These are phyloP conservation scores for Talaromyces sp. DNA, from an alignment of 2,329 filamentous ascomycete genomes.

Conservation along the genomic window DNA sequence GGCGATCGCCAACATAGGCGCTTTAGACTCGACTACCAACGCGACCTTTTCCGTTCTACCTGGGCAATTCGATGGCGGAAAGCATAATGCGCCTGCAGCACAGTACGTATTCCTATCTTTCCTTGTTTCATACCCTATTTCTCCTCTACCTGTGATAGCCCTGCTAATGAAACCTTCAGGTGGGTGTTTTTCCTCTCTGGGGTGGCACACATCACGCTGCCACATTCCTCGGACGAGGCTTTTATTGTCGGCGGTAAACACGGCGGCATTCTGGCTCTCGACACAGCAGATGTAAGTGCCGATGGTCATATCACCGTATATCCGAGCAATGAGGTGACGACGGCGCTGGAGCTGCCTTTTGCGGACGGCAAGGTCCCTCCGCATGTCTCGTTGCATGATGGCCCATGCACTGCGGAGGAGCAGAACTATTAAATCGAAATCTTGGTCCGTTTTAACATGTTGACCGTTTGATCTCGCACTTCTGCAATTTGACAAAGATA, in stretches of 20 bases:
- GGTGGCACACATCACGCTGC: conserved; percentile 37
- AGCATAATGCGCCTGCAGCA: conserved; percentile 37
- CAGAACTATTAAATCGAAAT: conserved; percentile 1
- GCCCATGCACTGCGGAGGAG: conserved; percentile 29
- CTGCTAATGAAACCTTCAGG: conserved; percentile 16
- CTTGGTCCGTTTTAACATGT: not conserved
- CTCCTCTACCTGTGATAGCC: not conserved
- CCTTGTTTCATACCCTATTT: not conserved
- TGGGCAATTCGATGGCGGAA: conserved; percentile 32
- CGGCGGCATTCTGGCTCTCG: conserved; percentile 39
- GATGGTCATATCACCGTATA: conserved; percentile 40
- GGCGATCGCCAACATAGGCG: conserved; percentile 26
- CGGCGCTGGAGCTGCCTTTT: conserved; percentile 34
- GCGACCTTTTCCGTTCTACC: conserved; percentile 35
- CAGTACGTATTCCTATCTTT: conserved; percentile 18
- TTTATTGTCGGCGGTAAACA: conserved; percentile 37
- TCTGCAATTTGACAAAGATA: not conserved
- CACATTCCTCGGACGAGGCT: conserved; percentile 31
- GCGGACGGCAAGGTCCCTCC: conserved; percentile 26
- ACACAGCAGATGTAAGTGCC: conserved; percentile 31
- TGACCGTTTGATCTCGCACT: not conserved
- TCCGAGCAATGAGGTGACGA: conserved; percentile 33
- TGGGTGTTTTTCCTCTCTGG: conserved; percentile 38
- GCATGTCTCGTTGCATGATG: conserved; percentile 37
- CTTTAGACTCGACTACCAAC: conserved; percentile 18